Percentiles rank a stretch among this genome's conserved stretches.
phyloP scores from a whole-genome alignment of 2,329 filamentous ascomycete species.

The Aureobasidium mangrovei region DNA sequence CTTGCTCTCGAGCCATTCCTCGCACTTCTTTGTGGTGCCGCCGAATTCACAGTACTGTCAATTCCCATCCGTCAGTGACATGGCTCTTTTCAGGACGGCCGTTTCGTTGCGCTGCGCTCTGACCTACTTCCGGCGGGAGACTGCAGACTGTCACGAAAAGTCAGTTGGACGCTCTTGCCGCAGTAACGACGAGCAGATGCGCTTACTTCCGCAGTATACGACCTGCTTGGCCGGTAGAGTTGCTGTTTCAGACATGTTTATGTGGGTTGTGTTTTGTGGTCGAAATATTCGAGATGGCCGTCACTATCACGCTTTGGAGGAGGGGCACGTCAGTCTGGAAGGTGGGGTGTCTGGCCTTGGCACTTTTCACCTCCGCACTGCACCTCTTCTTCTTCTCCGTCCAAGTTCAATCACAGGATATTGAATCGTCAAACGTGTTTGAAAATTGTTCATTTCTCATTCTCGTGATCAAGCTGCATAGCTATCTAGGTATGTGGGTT shows the following conservation, averaged over 20 bases:
- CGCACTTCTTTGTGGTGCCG: constrained; percentile 91
- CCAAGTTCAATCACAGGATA: neutral
- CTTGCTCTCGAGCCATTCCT: constrained; percentile 80
- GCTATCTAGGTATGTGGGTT: constrained; percentile 11
- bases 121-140: constrained; percentile 58
- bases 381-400: neutral
- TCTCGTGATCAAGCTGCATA: constrained; percentile 11
- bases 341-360: constrained; percentile 1
- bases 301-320: neutral
- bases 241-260: constrained; percentile 26
- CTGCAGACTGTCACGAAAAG: constrained; percentile 46
- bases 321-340: constrained; percentile 3
- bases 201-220: constrained; percentile 53
- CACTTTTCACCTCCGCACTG: neutral
- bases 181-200: neutral
- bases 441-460: constrained; percentile 8
- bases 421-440: neutral
- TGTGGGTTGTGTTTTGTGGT: neutral
- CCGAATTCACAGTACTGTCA: constrained; percentile 95
- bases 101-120: constrained; percentile 20
- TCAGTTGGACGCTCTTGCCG: constrained; percentile 18
- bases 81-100: too few species aligned
- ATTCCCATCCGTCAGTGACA: constrained; percentile 11
- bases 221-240: constrained; percentile 41
- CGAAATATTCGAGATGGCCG: neutral